Percentiles rank a stretch among this genome's conserved stretches.
phyloP scores from a whole-genome alignment of 257 asterid genomes.

The Agastache rugosa region DNA sequence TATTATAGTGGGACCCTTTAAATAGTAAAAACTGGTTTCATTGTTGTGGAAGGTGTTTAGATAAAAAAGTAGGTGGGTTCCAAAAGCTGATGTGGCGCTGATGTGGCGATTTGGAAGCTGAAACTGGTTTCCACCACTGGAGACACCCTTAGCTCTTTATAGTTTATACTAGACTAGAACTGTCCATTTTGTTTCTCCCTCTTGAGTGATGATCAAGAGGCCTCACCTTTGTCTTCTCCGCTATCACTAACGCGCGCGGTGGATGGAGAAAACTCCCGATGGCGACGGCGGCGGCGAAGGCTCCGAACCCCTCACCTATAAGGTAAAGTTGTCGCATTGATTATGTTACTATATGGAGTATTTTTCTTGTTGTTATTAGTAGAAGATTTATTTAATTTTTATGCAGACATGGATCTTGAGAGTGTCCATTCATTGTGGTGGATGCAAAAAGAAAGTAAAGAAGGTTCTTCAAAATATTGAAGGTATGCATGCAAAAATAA shows the following conservation, averaged over 20 bases:
- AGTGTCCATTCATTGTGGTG: constrained; percentile 76
- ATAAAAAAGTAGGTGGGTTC: too few species aligned
- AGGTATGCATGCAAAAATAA: constrained; percentile 41
- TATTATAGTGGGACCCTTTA: too few species aligned
- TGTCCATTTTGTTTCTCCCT: constrained; percentile 35
- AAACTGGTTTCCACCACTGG: too few species aligned
- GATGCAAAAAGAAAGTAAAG: constrained; percentile 78
- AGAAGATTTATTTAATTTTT: neutral
- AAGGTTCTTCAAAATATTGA: constrained; percentile 67
- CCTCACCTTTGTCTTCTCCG: constrained; percentile 30
- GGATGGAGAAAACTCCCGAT: constrained; percentile 51
- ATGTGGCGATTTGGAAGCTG: too few species aligned
- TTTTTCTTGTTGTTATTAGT: neutral
- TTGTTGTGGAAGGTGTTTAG: too few species aligned
- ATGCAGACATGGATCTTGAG: constrained; percentile 72
- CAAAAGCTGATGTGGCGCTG: too few species aligned
- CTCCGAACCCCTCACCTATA: constrained; percentile 55
- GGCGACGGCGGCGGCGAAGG: constrained; percentile 40
- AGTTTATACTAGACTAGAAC: constrained; percentile 28
- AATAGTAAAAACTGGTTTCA: too few species aligned
- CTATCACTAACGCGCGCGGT: constrained; percentile 25
- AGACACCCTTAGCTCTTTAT: constrained; percentile 33
- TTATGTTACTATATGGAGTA: neutral
- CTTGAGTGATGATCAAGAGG: constrained; percentile 34
- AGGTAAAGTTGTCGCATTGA: constrained; percentile 31